A percentile compares a stretch with the other conserved stretches of the same genome.
Evolutionary conservation across 176 grass and related monocot genomes (phyloP).

Genomic region (Raddia guianensis): DNA sequence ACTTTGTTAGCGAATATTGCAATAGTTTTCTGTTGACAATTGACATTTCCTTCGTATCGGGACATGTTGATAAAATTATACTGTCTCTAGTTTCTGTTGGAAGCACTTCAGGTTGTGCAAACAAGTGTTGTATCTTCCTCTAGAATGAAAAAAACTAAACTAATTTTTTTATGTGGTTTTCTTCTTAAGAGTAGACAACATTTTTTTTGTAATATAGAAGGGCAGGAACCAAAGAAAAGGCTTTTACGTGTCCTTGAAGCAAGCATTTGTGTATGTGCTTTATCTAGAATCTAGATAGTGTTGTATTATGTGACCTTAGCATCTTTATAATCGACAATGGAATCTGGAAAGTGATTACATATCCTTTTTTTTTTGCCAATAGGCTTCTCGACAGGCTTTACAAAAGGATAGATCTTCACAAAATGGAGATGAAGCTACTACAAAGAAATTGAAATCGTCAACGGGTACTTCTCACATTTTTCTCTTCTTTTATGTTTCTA

Average conservation of each 20-base stretch:
- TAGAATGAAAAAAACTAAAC: neutral
- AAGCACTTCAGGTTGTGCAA: neutral
- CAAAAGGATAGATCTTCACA: conserved; percentile 72
- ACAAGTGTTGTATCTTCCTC: conserved; percentile 8
- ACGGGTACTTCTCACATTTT: conserved; percentile 49
- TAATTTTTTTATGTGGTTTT: conserved; percentile 11
- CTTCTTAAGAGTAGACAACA: conserved; percentile 12
- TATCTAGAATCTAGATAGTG: neutral
- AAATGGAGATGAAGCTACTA: conserved; percentile 42
- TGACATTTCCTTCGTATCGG: conserved; percentile 13
- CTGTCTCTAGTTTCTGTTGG: conserved; percentile 11
- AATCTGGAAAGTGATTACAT: neutral
- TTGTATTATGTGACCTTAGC: conserved; percentile 18
- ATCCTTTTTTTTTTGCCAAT: conserved; percentile 13
- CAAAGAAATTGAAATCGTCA: conserved; percentile 50
- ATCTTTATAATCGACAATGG: neutral
- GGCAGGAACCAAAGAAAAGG: neutral
- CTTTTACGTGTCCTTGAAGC: conserved; percentile 22
- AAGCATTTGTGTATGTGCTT: neutral
- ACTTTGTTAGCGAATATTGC: neutral
- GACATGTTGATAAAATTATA: neutral
- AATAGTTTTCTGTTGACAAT: neutral
- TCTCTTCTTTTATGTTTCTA: conserved; percentile 29
- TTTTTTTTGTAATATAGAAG: conserved; percentile 1
- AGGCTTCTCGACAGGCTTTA: conserved; percentile 84